These are phyloP conservation scores for Stachybotrys elegans DNA, from an alignment of 2,329 filamentous ascomycete genomes.

Conservation along the genomic window DNA sequence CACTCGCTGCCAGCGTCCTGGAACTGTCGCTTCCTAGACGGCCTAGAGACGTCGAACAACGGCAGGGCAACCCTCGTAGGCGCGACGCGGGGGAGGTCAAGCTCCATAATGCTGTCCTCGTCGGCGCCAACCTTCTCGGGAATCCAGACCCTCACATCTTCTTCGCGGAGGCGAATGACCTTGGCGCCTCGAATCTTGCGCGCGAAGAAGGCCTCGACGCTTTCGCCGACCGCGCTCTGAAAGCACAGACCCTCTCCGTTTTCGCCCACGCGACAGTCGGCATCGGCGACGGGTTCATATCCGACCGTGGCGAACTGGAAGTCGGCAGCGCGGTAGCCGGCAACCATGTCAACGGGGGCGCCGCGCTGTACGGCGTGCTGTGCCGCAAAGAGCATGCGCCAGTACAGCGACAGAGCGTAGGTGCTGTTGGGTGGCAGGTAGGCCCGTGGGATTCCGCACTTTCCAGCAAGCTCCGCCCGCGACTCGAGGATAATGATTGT, in stretches of 20 bases:
- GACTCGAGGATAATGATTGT: background rate
- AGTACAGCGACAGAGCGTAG: background rate
- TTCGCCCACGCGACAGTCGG: background rate
- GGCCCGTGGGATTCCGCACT: background rate
- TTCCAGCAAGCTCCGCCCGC: background rate
- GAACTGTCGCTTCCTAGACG: background rate
- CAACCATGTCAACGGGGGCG: background rate
- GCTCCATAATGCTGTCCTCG: background rate
- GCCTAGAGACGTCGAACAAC: background rate
- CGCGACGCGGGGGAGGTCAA: background rate
- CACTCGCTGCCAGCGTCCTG: background rate
- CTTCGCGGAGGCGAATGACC: background rate
- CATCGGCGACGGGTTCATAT: background rate
- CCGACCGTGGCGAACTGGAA: background rate
- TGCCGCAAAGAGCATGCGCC: background rate
- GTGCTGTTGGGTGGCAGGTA: background rate
- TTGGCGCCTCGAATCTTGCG: background rate
- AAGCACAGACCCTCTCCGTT: background rate
- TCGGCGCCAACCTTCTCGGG: background rate
- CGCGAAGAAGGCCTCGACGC: background rate
- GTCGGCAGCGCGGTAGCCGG: background rate
- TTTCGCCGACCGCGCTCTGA: background rate
- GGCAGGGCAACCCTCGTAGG: background rate
- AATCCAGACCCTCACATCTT: background rate
- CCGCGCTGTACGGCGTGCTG: background rate